Base-by-base conservation (phyloP, 345 rosid genomes). In the Cochlearia excelsa region DNA sequence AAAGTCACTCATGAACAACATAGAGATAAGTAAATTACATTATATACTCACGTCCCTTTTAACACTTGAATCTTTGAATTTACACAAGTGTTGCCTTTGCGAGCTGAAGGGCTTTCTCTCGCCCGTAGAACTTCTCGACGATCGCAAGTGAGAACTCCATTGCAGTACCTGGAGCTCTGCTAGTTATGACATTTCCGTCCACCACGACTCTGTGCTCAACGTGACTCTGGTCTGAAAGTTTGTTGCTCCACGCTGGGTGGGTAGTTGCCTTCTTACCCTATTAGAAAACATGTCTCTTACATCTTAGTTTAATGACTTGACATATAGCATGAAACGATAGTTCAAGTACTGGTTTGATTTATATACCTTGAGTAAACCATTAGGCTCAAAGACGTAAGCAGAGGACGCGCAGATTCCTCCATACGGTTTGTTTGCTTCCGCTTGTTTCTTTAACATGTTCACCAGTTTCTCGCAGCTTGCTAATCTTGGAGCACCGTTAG, bases 331-430 rank as follows among this genome's bases (percentile, higher is more conserved):
- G 5, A 33, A 41, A 4, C 30, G 0, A 39, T 2, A 6, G 1
- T 43, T 27, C 31, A 40, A 9, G 23, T n/a, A 27, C 3, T 54
- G 33, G 5, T 45, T 51, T 67, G 16, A 9, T 4, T 45, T 44
- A 43, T 38, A 52, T 74, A 89, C 97, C 95, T 87, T 81, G 52
- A 93, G 88, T 65, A 93, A 78, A 54, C 96, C 97, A 74, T 87
- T 82, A 59, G 85, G 80, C 73, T 85, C 97, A 51, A 93, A 79
- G 60, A 89, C 97, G 49, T 81, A 61, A 61, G 86, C 92, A 63
- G 95, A 86, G n/a, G 97, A 81, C 30, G 99, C 96, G 63, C 99
- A 93, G 45, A 89, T 85, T 42, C 95, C 97, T 63, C 90, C 99
- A 59, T 82, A 93, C 1, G 90, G 95, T 68, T 70, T 77, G 77